phyloP scores from a whole-genome alignment of 2,329 filamentous ascomycete species.

The Diaporthe sp. region DNA sequence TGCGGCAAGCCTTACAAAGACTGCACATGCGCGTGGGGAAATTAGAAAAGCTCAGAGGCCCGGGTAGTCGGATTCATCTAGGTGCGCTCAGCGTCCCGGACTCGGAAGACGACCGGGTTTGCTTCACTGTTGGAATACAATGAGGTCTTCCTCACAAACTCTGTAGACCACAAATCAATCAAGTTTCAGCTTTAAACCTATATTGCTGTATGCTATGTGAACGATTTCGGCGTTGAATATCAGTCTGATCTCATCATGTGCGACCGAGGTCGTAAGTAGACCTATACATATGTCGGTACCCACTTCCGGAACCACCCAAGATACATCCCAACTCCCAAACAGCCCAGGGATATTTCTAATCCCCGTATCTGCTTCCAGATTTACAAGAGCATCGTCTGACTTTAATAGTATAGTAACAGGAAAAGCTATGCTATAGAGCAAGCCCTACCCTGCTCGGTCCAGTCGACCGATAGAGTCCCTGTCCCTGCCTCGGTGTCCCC shows the following conservation, averaged over 20 bases:
- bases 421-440: neutral
- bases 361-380: fast-evolving
- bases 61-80: neutral
- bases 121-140: too few relatives aligned
- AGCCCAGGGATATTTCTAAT: neutral
- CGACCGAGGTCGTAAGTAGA: neutral
- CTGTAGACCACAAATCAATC: neutral
- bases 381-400: neutral
- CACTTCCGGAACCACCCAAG: neutral
- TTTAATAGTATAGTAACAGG: neutral
- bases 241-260: neutral
- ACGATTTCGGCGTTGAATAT: neutral
- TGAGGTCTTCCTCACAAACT: neutral
- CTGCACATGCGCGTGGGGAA: neutral
- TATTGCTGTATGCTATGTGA: neutral
- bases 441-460: neutral
- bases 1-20: neutral
- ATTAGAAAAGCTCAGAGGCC: neutral
- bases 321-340: neutral
- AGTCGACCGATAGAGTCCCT: neutral
- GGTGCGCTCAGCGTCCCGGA: too few relatives aligned
- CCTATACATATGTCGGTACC: neutral
- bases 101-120: neutral
- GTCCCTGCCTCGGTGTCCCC: constrained; percentile 10
- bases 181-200: neutral